Conservation (phyloP, 192 early-diverging fungal genomes). For the Thoreauomyces humboldtii region DNA sequence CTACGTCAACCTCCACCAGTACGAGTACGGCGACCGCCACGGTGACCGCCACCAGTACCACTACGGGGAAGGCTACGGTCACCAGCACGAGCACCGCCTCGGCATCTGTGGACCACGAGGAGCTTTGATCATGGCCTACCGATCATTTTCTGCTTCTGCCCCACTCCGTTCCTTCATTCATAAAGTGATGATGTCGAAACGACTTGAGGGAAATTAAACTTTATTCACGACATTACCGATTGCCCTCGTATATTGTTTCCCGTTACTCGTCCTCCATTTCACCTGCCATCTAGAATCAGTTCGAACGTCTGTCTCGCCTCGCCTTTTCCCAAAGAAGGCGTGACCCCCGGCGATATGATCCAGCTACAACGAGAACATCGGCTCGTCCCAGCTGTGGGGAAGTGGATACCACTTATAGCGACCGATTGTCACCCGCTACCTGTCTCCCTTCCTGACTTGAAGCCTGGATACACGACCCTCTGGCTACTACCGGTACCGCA, state of each 20-base stretch:
- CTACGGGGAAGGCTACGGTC: background rate
- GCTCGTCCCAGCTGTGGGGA: too few species aligned
- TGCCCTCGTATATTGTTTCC: too few species aligned
- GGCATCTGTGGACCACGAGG: background rate
- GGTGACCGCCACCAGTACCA: background rate
- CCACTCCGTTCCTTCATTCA: background rate
- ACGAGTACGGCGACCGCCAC: background rate
- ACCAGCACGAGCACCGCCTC: background rate
- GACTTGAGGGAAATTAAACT: background rate
- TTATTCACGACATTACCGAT: too few species aligned
- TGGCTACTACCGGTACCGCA: too few species aligned
- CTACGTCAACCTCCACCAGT: slow-evolving; percentile 9
- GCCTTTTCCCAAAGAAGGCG: too few species aligned
- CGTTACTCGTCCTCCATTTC: background rate
- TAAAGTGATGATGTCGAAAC: too few species aligned
- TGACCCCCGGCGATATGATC: too few species aligned
- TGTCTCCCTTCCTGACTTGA: too few species aligned
- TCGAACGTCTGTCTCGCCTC: background rate
- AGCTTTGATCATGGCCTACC: background rate
- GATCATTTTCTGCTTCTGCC: background rate
- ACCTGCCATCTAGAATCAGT: background rate
- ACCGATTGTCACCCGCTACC: too few species aligned
- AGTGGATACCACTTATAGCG: too few species aligned
- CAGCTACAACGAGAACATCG: too few species aligned
- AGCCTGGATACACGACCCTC: too few species aligned